Evolutionary conservation across 192 early-diverging fungal species (phyloP).

Genomic region (Oehlia diaphana): DNA sequence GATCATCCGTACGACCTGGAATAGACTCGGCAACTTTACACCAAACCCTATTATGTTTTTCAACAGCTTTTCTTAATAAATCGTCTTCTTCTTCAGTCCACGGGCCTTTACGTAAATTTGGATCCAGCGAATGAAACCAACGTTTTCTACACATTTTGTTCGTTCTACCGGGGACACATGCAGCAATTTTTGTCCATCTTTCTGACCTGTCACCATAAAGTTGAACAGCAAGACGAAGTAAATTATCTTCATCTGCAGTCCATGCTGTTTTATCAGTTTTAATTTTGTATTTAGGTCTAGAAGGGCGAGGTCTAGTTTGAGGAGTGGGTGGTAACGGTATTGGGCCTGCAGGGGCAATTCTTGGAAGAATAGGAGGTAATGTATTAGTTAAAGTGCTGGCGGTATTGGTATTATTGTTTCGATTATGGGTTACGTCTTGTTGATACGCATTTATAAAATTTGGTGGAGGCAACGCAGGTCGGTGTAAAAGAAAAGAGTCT

Average conservation of each 20-base stretch:
- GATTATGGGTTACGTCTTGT: neutral
- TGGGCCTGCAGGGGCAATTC: neutral
- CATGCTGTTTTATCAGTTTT: conserved; percentile 42
- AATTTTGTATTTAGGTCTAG: conserved; percentile 7
- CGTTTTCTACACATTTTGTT: conserved; percentile 83
- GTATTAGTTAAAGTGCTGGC: neutral
- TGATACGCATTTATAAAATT: neutral
- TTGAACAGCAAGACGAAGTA: conserved; percentile 71
- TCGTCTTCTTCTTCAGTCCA: conserved; percentile 84
- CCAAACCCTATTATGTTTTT: conserved; percentile 77
- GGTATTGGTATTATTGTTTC: neutral
- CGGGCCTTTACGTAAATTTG: conserved; percentile 70
- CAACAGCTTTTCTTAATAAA: conserved; percentile 67
- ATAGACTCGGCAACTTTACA: conserved; percentile 77
- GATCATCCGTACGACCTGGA: conserved; percentile 79
- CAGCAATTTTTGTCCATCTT: conserved; percentile 77
- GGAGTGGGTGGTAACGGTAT: neutral
- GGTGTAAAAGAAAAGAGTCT: neutral
- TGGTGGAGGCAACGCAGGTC: neutral
- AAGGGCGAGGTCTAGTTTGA: conserved; percentile 3
- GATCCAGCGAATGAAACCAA: conserved; percentile 81
- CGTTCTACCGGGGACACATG: conserved; percentile 72
- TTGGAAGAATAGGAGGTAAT: neutral
- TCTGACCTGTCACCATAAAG: conserved; percentile 74
- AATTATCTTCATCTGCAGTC: conserved; percentile 77